phyloP scores from a whole-genome alignment of 164 flowering plant genomes.

The Sextonia rubra region DNA sequence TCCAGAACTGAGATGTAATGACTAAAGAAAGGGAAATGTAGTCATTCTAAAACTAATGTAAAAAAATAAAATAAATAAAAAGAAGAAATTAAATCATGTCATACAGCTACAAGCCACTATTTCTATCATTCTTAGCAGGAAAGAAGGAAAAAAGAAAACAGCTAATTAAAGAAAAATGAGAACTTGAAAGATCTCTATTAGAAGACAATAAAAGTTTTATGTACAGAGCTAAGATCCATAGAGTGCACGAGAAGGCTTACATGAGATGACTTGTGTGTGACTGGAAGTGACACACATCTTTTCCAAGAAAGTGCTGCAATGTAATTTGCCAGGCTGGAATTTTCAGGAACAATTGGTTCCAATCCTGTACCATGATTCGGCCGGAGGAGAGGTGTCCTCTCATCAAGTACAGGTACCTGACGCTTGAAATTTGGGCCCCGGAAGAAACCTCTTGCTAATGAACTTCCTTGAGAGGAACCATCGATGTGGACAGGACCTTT shows the following conservation, averaged over 20 bases:
- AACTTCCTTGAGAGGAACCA: slow-evolving; percentile 33
- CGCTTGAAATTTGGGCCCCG: slow-evolving; percentile 67
- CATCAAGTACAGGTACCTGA: slow-evolving; percentile 34
- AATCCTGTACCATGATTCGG: slow-evolving; percentile 11
- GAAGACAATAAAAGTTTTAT: too few species aligned
- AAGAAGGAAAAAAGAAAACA: too few species aligned
- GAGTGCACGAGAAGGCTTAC: slow-evolving; percentile 17
- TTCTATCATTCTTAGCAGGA: too few species aligned
- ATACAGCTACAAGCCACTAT: not conserved
- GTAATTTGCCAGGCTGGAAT: slow-evolving; percentile 33
- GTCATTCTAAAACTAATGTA: too few species aligned
- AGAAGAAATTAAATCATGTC: not conserved
- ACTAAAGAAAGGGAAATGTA: too few species aligned
- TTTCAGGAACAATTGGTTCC: slow-evolving; percentile 33
- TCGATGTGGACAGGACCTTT: slow-evolving; percentile 46
- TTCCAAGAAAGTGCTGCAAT: slow-evolving; percentile 38
- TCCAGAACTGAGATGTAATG: too few species aligned
- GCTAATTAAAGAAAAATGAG: not conserved
- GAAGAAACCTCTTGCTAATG: slow-evolving; percentile 44
- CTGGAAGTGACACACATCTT: slow-evolving; percentile 79
- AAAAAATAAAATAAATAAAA: too few species aligned
- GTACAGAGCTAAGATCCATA: not conserved
- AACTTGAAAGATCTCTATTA: not conserved
- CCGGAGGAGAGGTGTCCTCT: slow-evolving; percentile 57
- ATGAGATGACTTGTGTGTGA: slow-evolving; percentile 42